Conservation (phyloP, 2,329 filamentous ascomycete genomes). For the Zymoseptoria pseudotritici region DNA sequence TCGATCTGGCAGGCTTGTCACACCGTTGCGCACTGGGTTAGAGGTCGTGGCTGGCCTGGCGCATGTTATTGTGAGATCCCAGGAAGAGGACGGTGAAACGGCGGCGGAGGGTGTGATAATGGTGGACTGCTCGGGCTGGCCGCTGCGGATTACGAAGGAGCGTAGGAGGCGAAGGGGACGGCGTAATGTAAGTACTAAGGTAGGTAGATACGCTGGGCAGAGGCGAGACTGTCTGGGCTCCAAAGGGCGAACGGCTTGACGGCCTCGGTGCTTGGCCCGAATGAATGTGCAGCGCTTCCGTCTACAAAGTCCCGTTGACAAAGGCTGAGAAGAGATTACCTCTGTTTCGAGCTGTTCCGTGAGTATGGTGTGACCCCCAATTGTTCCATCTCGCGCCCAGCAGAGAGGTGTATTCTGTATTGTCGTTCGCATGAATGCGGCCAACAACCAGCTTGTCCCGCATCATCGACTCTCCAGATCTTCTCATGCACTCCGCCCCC, state of each 20-base stretch:
- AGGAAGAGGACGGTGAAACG: background rate
- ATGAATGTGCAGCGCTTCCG: background rate
- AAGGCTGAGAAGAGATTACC: background rate
- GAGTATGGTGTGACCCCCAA: background rate
- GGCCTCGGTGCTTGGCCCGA: background rate
- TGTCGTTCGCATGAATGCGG: background rate
- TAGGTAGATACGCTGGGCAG: background rate
- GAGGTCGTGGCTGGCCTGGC: background rate
- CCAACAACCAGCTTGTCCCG: background rate
- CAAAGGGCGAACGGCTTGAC: background rate
- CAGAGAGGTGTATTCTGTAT: background rate
- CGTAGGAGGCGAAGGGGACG: background rate
- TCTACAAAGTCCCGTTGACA: background rate
- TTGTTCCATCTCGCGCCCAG: background rate
- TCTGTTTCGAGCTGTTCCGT: background rate
- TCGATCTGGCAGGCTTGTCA: background rate
- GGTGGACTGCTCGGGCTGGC: background rate
- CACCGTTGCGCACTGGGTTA: background rate
- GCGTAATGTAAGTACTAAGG: background rate
- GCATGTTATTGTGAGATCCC: background rate
- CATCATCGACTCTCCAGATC: background rate
- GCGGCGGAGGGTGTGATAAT: background rate
- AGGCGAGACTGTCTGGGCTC: background rate
- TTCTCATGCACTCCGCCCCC: background rate
- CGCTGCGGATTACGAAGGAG: background rate